Conservation (phyloP, 495 filamentous ascomycete species). For the Hyaloscypha hepaticicola region DNA sequence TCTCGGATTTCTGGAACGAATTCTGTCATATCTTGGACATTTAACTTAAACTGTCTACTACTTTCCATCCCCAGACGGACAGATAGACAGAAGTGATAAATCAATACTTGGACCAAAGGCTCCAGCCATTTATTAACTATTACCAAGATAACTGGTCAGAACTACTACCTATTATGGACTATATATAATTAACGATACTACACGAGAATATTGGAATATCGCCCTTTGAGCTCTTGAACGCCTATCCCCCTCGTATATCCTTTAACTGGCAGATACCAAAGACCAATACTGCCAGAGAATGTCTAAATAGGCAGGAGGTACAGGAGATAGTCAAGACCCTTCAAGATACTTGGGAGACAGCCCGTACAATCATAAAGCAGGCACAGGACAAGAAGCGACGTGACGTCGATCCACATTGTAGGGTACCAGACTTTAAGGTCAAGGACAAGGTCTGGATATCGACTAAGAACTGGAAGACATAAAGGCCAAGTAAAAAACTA, state of each 20-base stretch:
- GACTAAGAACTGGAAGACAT: background rate
- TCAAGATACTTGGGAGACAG: background rate
- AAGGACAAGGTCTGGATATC: background rate
- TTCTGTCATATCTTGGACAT: conserved; percentile 20
- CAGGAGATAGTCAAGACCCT: too few relatives aligned
- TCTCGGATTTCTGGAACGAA: conserved; percentile 24
- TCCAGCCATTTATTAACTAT: conserved; percentile 34
- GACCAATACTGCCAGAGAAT: too few relatives aligned
- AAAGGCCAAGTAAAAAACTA: background rate
- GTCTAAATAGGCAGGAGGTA: too few relatives aligned
- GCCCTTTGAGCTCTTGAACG: background rate
- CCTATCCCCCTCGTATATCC: background rate
- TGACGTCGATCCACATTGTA: background rate
- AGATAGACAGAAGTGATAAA: conserved; percentile 34
- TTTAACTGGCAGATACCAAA: conserved; percentile 6
- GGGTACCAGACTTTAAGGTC: background rate
- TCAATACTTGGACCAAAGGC: conserved; percentile 28
- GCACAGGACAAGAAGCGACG: background rate
- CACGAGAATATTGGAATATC: background rate
- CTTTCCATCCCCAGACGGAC: conserved; percentile 35
- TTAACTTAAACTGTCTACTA: conserved; percentile 28
- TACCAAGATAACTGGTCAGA: conserved; percentile 34
- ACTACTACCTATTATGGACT: conserved; percentile 27
- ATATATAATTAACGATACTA: background rate
- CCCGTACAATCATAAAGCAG: background rate